Conservation (phyloP, 2,329 filamentous ascomycete genomes). For the Ceratocystis albifundus region DNA sequence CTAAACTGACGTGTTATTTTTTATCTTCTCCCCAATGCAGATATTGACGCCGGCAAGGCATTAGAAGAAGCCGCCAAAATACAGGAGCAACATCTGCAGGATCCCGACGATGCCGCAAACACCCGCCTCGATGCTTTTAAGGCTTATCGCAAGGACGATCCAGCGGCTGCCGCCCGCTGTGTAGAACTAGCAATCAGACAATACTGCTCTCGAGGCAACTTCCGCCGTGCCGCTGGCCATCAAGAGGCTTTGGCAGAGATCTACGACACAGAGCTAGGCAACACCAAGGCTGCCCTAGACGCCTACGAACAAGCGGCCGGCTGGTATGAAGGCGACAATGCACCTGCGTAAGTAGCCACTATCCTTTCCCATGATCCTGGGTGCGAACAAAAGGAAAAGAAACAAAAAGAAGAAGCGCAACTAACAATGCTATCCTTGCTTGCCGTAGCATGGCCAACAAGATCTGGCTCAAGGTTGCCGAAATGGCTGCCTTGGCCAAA, state of each 20-base stretch:
- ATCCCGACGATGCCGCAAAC: conserved; percentile 86
- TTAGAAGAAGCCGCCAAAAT: conserved; percentile 80
- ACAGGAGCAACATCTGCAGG: conserved; percentile 69
- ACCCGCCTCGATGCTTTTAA: conserved; percentile 86
- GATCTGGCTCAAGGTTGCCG: conserved; percentile 82
- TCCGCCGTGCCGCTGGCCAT: conserved; percentile 77
- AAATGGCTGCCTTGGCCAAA: conserved; percentile 66
- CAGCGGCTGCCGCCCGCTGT: conserved; percentile 69
- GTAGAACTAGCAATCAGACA: conserved; percentile 69
- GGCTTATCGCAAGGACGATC: conserved; percentile 76
- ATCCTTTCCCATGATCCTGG: no score
- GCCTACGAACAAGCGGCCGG: conserved; percentile 75
- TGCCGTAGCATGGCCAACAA: conserved; percentile 69
- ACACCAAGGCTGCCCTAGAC: conserved; percentile 65
- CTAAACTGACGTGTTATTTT: conserved; percentile 6
- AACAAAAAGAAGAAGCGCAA: not conserved
- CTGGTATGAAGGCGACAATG: conserved; percentile 84
- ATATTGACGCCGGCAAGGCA: conserved; percentile 71
- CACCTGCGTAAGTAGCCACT: conserved; percentile 53
- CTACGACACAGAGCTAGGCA: conserved; percentile 69
- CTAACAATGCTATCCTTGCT: not conserved
- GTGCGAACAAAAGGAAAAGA: no score
- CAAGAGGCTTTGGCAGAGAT: conserved; percentile 82
- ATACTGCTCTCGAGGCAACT: conserved; percentile 82
- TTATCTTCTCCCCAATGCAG: conserved; percentile 34